A percentile compares a stretch with the other conserved stretches of the same genome.
phyloP scores from a whole-genome alignment of 2,329 filamentous ascomycete genomes.

The Paraphaeosphaeria sporulosa region DNA sequence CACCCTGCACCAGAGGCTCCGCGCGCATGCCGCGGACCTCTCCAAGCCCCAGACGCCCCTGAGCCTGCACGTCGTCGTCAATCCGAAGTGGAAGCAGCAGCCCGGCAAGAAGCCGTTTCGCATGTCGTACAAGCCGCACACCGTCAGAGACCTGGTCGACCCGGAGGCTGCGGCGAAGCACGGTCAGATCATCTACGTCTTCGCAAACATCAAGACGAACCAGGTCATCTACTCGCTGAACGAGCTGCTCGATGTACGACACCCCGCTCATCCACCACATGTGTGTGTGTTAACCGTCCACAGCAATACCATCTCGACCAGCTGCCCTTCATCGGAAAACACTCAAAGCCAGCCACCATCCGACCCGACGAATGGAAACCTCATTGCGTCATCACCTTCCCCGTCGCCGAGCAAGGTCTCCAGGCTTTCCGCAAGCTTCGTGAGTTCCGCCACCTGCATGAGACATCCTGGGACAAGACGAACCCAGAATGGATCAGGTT shows the following conservation, averaged over 20 bases:
- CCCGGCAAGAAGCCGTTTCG: constrained; percentile 18
- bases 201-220: constrained; percentile 67
- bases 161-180: constrained; percentile 44
- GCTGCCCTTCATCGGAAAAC: constrained; percentile 69
- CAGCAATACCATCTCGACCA: constrained; percentile 64
- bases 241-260: constrained; percentile 61
- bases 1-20: constrained; percentile 23
- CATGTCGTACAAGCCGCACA: constrained; percentile 32
- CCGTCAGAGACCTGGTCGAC: constrained; percentile 52
- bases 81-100: constrained; percentile 30
- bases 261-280: constrained; percentile 2
- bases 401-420: constrained; percentile 58
- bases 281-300: constrained; percentile 1
- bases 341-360: constrained; percentile 64
- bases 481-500: constrained; percentile 52
- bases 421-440: constrained; percentile 65
- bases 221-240: constrained; percentile 70
- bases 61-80: constrained; percentile 33
- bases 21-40: constrained; percentile 32
- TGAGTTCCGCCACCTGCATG: constrained; percentile 67
- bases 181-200: constrained; percentile 69
- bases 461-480: constrained; percentile 59
- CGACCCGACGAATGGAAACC: constrained; percentile 71
- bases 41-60: constrained; percentile 35
- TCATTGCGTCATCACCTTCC: constrained; percentile 65